Evolutionary conservation across 306 rosid species (phyloP), one percentile per base, ranked within the genome.

Genomic region (Carpinus viminea): DNA sequence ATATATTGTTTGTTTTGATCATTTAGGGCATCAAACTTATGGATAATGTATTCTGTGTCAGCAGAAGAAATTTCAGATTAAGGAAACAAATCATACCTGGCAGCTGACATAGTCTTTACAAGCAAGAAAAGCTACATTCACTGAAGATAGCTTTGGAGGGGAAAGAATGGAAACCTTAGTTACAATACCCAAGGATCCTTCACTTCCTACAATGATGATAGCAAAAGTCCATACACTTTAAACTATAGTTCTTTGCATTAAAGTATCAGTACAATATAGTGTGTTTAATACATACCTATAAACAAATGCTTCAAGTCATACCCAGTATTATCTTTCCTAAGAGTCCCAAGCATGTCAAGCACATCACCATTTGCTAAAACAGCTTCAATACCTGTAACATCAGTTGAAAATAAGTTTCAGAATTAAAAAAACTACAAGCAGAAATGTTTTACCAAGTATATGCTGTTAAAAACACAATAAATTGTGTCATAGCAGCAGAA

Each of bases 301-400:
- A 92, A 95, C 74, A 95, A 85, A 88, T 95, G 98, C 85, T 95
- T 95, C 77, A 95, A 80, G 82, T 88, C 96, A 80, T 95, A 92
- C 72, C 98, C 98, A 78, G 98, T 95, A 77, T 95, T 95, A 88
- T 95, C 98, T 84, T 95, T 95, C 72, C 98, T 94, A 70, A 95
- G 79, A 76, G 92, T 89, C 81, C 91, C 87, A 75, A 95, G 97
- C 98, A 95, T 87, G 93, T 95, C 93, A 60, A 95, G 89, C 68
- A 88, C 96, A 56, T 90, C 87, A 68, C 98, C 98, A 85, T 95
- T 82, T 74, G 98, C 98, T 87, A 95, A 83, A 85, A 95, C 93
- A 80, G 85, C 97, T 91, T 95, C 98, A 77, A 95, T 56, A 74
- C 98, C 98, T 95, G 89, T 26, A 82, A 78, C 52, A 53, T 73